A percentile compares a stretch with the other conserved stretches of the same genome.
These are phyloP conservation scores for Chlamydomonas schloesseri DNA, from an alignment of 139 green algal genomes.

Conservation along the genomic window DNA sequence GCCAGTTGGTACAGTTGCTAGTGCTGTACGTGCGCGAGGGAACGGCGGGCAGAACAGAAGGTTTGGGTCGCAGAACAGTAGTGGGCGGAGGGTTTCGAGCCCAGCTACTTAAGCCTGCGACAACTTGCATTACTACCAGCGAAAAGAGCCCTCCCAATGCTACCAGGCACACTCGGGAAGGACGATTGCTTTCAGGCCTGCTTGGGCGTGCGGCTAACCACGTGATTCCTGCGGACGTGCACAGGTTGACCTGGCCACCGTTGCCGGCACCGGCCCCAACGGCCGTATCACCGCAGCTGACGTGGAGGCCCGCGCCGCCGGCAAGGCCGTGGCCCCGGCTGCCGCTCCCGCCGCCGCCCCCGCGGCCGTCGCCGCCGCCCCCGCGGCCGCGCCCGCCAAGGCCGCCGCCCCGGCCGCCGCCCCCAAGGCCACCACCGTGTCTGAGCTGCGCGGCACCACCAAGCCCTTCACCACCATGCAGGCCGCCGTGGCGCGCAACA, in stretches of 20 bases:
- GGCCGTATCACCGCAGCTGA: conserved; percentile 96
- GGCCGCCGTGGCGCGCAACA: conserved; percentile 93
- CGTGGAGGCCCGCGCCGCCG: conserved; percentile 81
- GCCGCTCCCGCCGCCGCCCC: conserved; percentile 60
- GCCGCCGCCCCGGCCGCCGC: conserved; percentile 52
- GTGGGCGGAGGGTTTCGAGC: no score
- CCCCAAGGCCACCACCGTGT: conserved; percentile 72
- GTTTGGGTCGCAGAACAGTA: no score
- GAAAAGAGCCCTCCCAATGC: no score
- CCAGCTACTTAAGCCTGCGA: no score
- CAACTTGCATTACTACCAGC: no score
- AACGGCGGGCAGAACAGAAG: no score
- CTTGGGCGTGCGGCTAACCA: no score
- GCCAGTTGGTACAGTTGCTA: no score
- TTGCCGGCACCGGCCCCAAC: conserved; percentile 89
- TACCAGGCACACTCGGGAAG: no score
- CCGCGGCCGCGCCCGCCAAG: conserved; percentile 49
- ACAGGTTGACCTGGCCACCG: conserved; percentile 84
- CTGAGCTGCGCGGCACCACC: conserved; percentile 88
- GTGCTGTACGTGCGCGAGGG: no score
- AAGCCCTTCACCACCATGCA: conserved; percentile 94
- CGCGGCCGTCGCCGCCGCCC: conserved; percentile 52
- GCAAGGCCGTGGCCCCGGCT: conserved; percentile 57
- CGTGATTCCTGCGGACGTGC: no score
- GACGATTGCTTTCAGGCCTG: no score